Percentiles rank a stretch among this genome's conserved stretches.
These are phyloP conservation scores for Trebouxia sp. DNA, from an alignment of 139 green algal species.

Conservation along the genomic window DNA sequence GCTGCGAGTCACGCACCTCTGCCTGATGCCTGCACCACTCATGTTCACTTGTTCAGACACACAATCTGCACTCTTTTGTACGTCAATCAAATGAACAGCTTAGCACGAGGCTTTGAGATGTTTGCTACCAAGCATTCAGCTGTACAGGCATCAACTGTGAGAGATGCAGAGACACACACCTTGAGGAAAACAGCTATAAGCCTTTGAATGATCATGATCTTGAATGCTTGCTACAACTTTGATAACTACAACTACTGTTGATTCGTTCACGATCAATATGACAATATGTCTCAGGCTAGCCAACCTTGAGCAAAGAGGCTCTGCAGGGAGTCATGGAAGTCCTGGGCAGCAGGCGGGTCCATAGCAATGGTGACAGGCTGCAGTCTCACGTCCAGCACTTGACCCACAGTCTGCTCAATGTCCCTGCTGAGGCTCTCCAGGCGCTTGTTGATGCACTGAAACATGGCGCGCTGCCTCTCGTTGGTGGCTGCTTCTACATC, in stretches of 20 bases:
- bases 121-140: too few species aligned
- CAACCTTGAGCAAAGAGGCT: constrained; percentile 60
- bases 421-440: constrained; percentile 47
- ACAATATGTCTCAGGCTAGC: not conserved
- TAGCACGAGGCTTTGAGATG: not conserved
- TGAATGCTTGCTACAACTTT: too few species aligned
- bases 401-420: constrained; percentile 56
- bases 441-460: constrained; percentile 58
- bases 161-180: too few species aligned
- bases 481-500: constrained; percentile 69
- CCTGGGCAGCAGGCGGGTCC: constrained; percentile 47
- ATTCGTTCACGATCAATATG: too few species aligned
- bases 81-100: too few species aligned
- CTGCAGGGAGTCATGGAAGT: constrained; percentile 70
- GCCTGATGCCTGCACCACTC: constrained; percentile 24
- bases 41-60: not conserved
- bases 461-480: constrained; percentile 56
- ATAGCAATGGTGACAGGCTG: constrained; percentile 54
- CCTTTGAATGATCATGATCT: too few species aligned
- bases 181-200: too few species aligned
- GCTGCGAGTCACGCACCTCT: constrained; percentile 2
- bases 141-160: too few species aligned
- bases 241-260: not conserved
- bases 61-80: too few species aligned
- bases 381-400: constrained; percentile 51